Evolutionary conservation across 2,329 filamentous ascomycete species (phyloP).

Genomic region (Colletotrichum agaves): DNA sequence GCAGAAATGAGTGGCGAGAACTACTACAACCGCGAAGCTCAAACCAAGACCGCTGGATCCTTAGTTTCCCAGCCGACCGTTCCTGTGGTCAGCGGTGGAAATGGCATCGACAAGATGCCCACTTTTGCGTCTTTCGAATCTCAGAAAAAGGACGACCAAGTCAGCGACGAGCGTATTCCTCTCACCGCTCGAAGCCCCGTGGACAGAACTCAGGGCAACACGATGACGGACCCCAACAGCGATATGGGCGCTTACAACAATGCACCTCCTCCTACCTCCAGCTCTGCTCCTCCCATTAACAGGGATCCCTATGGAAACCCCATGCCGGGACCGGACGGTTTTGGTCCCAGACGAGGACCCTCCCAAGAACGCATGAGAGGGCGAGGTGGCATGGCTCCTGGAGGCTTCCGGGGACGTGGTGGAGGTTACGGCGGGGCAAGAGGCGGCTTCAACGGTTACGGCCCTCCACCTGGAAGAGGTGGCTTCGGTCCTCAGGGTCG

Average conservation of each 20-base stretch:
- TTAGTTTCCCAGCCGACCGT: conserved; percentile 66
- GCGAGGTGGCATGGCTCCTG: conserved; percentile 56
- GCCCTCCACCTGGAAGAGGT: conserved; percentile 51
- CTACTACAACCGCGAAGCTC: conserved; percentile 80
- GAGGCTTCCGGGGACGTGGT: conserved; percentile 57
- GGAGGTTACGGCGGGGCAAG: conserved; percentile 54
- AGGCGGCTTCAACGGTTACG: conserved; percentile 51
- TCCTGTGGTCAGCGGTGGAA: conserved; percentile 66
- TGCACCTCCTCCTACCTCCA: conserved; percentile 49
- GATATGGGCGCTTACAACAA: conserved; percentile 47
- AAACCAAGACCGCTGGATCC: conserved; percentile 58
- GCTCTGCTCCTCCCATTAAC: conserved; percentile 49
- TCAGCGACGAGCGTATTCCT: conserved; percentile 77
- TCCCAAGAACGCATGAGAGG: conserved; percentile 64
- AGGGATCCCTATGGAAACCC: conserved; percentile 75
- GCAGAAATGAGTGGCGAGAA: conserved; percentile 97
- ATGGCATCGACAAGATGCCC: conserved; percentile 62
- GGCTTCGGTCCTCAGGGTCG: conserved; percentile 55
- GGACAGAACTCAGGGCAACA: conserved; percentile 63
- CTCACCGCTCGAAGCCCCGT: conserved; percentile 74
- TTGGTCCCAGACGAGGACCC: conserved; percentile 58
- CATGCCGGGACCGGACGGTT: conserved; percentile 55
- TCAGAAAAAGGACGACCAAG: conserved; percentile 69
- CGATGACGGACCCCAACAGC: conserved; percentile 50
- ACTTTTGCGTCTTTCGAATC: conserved; percentile 75